Evolutionary conservation across 2,329 filamentous ascomycete genomes (phyloP).

Genomic region (Pseudocercospora musae): DNA sequence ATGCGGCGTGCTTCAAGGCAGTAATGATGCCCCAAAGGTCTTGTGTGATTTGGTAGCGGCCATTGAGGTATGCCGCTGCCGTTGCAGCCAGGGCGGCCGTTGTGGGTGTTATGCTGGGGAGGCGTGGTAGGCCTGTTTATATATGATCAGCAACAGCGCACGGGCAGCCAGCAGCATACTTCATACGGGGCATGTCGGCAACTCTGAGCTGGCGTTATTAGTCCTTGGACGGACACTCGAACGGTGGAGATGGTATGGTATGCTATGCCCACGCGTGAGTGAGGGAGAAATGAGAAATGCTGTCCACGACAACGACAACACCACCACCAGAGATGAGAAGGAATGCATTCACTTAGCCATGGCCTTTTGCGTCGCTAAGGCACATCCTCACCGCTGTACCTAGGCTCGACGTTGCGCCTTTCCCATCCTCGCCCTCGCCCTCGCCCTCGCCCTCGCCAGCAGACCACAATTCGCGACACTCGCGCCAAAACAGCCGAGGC

Average conservation of each 20-base stretch:
- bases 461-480: too few relatives aligned
- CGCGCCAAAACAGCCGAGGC: background rate
- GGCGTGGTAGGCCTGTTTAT: slow-evolving; percentile 2
- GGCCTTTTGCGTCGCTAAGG: background rate
- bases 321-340: background rate
- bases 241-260: background rate
- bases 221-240: background rate
- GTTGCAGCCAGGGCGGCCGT: slow-evolving; percentile 48
- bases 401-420: too few relatives aligned
- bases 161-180: background rate
- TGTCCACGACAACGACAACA: too few relatives aligned
- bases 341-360: background rate
- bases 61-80: slow-evolving; percentile 74
- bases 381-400: background rate
- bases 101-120: slow-evolving; percentile 10
- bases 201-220: background rate
- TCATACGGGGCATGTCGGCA: background rate
- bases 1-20: slow-evolving; percentile 54
- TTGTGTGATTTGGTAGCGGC: slow-evolving; percentile 62
- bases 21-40: slow-evolving; percentile 55
- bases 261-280: background rate
- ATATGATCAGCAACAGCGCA: background rate
- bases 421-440: too few relatives aligned
- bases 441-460: too few relatives aligned
- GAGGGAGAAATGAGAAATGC: background rate